Evolutionary conservation across 306 rosid genomes (phyloP).

Genomic region (Quercus alba): DNA sequence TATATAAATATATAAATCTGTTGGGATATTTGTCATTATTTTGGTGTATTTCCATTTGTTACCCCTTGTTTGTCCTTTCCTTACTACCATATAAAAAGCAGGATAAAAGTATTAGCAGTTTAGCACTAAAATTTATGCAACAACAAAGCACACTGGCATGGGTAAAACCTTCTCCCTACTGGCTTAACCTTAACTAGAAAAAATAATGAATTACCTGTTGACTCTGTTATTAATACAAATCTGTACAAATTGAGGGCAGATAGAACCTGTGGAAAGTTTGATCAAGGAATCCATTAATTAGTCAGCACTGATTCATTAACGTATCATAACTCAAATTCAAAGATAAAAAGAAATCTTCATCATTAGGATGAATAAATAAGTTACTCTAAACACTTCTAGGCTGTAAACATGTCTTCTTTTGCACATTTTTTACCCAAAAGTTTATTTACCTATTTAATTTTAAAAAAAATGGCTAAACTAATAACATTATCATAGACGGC

Average conservation of each 20-base stretch:
- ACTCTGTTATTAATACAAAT: constrained; percentile 71
- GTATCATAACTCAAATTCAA: neutral
- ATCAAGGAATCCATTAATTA: neutral
- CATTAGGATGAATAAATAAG: neutral
- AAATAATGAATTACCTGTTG: constrained; percentile 47
- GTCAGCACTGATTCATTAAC: neutral
- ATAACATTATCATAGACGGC: neutral
- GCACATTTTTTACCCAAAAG: too few species aligned
- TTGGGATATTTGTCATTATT: neutral
- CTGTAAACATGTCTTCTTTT: too few species aligned
- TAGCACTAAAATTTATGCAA: neutral
- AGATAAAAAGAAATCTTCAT: neutral
- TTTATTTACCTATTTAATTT: too few species aligned
- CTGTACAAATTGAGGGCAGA: constrained; percentile 91
- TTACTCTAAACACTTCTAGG: too few species aligned
- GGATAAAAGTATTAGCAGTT: neutral
- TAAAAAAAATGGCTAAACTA: neutral
- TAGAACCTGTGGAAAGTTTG: constrained; percentile 48
- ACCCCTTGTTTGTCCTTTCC: neutral
- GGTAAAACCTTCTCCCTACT: neutral
- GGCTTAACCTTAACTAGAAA: neutral
- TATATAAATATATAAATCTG: neutral
- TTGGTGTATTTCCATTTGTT: neutral
- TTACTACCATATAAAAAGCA: neutral
- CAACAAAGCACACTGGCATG: neutral